These are phyloP conservation scores for Haplosporangium gracile DNA, from an alignment of 192 early-diverging fungal species.

Conservation along the genomic window DNA sequence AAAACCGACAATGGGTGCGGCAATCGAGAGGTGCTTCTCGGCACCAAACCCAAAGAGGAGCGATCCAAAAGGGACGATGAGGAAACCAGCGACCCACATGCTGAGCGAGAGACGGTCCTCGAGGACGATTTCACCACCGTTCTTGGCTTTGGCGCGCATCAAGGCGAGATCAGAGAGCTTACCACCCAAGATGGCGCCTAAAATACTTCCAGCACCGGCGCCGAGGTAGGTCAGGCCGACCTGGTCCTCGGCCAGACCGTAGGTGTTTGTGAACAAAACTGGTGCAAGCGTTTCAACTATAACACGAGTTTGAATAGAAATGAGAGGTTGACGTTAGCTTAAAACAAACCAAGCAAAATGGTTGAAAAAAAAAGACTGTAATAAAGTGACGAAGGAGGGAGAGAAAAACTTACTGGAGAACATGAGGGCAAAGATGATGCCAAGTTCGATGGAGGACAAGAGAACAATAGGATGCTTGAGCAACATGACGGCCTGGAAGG, in stretches of 20 bases:
- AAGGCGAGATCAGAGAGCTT: conserved; percentile 57
- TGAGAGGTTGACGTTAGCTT: neutral
- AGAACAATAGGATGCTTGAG: conserved; percentile 57
- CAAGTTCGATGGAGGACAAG: conserved; percentile 49
- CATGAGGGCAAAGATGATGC: conserved; percentile 63
- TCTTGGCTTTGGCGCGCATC: conserved; percentile 34
- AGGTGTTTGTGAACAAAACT: conserved; percentile 25
- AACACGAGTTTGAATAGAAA: too few species aligned
- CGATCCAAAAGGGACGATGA: conserved; percentile 58
- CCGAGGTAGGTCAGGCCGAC: conserved; percentile 54
- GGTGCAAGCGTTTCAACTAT: conserved; percentile 44
- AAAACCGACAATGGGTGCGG: conserved; percentile 59
- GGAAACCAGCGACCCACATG: conserved; percentile 58
- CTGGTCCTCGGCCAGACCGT: conserved; percentile 22
- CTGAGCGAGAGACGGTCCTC: conserved; percentile 61
- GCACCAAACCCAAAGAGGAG: conserved; percentile 63
- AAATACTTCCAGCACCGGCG: conserved; percentile 58
- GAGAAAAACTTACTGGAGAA: conserved; percentile 51
- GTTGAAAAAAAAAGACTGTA: too few species aligned
- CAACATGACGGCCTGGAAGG: conserved; percentile 55
- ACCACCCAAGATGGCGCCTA: conserved; percentile 56
- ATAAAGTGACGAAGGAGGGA: neutral
- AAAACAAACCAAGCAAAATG: too few species aligned
- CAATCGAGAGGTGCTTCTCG: conserved; percentile 48
- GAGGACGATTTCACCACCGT: conserved; percentile 45